phyloP scores from a whole-genome alignment of 2,329 filamentous ascomycete genomes.

The Chaetomium sp. region DNA sequence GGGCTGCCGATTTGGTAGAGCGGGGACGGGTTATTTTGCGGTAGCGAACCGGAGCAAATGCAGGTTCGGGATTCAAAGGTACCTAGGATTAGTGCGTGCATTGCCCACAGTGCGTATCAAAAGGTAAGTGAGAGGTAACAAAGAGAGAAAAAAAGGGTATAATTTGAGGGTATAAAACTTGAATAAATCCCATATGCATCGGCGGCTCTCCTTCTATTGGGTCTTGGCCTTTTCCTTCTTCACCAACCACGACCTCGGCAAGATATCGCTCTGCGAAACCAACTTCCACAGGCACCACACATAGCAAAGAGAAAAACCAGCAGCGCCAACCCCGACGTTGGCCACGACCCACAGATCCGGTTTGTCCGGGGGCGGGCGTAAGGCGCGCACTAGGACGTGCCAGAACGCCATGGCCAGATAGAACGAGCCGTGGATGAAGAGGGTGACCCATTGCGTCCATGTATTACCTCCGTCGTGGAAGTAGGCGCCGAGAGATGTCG shows the following conservation, averaged over 20 bases:
- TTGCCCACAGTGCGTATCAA: neutral
- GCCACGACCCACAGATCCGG: conserved; percentile 92
- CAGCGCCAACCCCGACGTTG: conserved; percentile 80
- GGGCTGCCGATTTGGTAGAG: too few species aligned
- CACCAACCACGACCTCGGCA: conserved; percentile 28
- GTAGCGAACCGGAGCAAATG: too few species aligned
- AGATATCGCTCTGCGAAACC: conserved; percentile 50
- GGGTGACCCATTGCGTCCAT: conserved; percentile 52
- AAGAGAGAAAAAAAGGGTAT: neutral
- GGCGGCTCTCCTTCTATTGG: conserved; percentile 27
- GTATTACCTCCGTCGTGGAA: conserved; percentile 43
- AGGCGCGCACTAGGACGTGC: conserved; percentile 68
- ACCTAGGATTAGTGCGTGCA: too few species aligned
- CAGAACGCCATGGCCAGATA: conserved; percentile 73
- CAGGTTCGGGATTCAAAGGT: too few species aligned
- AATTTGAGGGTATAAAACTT: conserved; percentile 17
- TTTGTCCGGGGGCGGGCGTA: conserved; percentile 64
- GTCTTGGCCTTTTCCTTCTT: conserved; percentile 33
- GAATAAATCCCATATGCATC: neutral
- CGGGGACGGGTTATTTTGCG: too few species aligned
- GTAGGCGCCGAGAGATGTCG: conserved; percentile 65
- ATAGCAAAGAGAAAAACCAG: conserved; percentile 81
- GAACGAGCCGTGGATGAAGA: conserved; percentile 64
- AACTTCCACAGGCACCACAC: conserved; percentile 79
- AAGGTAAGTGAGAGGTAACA: neutral